Conservation (phyloP, 345 rosid genomes). For the Camelina neglecta region DNA sequence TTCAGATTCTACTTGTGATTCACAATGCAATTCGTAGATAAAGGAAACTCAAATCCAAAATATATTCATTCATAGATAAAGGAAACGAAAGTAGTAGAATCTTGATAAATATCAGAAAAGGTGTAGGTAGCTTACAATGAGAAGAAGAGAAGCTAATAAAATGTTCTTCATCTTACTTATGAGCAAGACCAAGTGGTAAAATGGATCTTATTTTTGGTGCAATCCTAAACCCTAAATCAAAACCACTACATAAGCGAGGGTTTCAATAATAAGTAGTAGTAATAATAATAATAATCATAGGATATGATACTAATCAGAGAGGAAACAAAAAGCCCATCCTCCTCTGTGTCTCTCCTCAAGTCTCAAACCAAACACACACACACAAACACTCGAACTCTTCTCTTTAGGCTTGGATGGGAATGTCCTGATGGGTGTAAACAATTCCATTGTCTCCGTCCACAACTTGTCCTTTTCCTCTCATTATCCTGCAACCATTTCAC, state of each 20-base stretch:
- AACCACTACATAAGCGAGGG: constrained; percentile 48
- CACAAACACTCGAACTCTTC: background rate
- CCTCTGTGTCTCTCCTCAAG: constrained; percentile 32
- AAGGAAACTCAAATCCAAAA: background rate
- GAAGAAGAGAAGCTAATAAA: constrained; percentile 33
- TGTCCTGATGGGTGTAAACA: constrained; percentile 70
- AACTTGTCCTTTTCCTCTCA: constrained; percentile 90
- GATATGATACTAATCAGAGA: constrained; percentile 38
- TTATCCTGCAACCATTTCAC: constrained; percentile 68
- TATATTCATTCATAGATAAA: background rate
- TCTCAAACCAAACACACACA: constrained; percentile 31
- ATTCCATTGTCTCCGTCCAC: constrained; percentile 91
- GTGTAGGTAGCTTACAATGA: constrained; percentile 38
- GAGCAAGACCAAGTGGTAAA: constrained; percentile 41
- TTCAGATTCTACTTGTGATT: background rate
- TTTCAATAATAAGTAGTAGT: constrained; percentile 28
- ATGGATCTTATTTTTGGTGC: constrained; percentile 42
- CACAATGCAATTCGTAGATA: too few relatives aligned
- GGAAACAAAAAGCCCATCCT: constrained; percentile 45
- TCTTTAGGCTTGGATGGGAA: constrained; percentile 47
- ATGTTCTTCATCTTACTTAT: constrained; percentile 36
- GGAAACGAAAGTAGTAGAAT: background rate
- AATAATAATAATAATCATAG: constrained; percentile 9
- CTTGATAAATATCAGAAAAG: constrained; percentile 22
- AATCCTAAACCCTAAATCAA: constrained; percentile 41